A percentile compares a stretch with the other conserved stretches of the same genome.
These are phyloP conservation scores for Lichina pygmaea DNA, from an alignment of 495 filamentous ascomycete genomes.

Conservation along the genomic window DNA sequence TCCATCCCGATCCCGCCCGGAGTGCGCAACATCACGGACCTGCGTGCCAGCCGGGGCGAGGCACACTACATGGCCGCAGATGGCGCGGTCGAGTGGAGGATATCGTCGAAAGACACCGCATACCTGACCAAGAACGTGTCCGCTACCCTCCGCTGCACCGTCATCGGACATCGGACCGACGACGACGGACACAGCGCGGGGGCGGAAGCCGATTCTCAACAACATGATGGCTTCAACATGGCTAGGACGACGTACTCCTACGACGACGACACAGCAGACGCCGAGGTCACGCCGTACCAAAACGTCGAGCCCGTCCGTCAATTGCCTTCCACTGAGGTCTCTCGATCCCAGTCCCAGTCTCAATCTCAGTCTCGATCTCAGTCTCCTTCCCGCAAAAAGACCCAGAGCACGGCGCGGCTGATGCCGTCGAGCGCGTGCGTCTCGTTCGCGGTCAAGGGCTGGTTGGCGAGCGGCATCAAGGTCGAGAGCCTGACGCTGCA, in stretches of 20 bases:
- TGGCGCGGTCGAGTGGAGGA: slow-evolving; percentile 52
- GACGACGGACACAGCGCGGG: slow-evolving; percentile 29
- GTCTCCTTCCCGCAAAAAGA: slow-evolving; percentile 14
- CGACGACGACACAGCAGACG: slow-evolving; percentile 20
- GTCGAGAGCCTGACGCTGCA: slow-evolving; percentile 77
- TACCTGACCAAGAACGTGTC: slow-evolving; percentile 23
- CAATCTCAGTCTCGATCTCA: background rate
- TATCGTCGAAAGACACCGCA: slow-evolving; percentile 40
- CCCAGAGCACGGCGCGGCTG: slow-evolving; percentile 46
- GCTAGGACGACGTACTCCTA: slow-evolving; percentile 21
- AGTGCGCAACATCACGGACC: slow-evolving; percentile 69
- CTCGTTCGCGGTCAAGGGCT: slow-evolving; percentile 79
- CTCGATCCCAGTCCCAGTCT: background rate
- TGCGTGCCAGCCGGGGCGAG: slow-evolving; percentile 63
- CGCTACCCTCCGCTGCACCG: slow-evolving; percentile 55
- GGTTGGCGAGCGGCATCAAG: slow-evolving; percentile 80
- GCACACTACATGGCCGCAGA: slow-evolving; percentile 51
- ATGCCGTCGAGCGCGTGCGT: slow-evolving; percentile 80
- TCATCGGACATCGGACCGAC: slow-evolving; percentile 35
- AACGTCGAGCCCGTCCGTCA: background rate
- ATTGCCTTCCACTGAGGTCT: background rate
- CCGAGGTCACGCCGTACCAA: slow-evolving; percentile 5
- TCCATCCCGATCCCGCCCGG: slow-evolving; percentile 53
- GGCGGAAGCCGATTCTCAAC: slow-evolving; percentile 7
- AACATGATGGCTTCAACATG: slow-evolving; percentile 14